A percentile compares a stretch with the other conserved stretches of the same genome.
Conservation (phyloP, 176 grass and related monocot genomes). For the Cocos nucifera region DNA sequence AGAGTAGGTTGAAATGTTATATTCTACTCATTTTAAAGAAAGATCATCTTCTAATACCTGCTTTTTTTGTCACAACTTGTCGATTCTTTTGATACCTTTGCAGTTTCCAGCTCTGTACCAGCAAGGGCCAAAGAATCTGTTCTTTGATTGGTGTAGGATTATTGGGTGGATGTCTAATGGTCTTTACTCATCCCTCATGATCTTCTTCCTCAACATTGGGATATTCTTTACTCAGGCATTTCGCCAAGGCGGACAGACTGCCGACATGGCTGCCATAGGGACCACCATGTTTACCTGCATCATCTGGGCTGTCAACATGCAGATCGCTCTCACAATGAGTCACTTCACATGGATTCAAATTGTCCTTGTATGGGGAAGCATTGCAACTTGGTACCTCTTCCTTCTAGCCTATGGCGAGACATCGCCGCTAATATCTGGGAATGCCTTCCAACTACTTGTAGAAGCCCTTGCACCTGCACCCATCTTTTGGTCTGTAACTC, state of each 20-base stretch:
- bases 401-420: conserved; percentile 66
- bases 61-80: too few relatives aligned
- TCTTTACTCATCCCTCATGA: conserved; percentile 79
- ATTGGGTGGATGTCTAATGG: conserved; percentile 97
- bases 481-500: conserved; percentile 57
- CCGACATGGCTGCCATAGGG: conserved; percentile 85
- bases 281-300: conserved; percentile 97
- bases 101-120: conserved; percentile 98
- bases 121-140: conserved; percentile 92
- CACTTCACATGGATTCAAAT: conserved; percentile 99
- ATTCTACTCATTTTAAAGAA: too few relatives aligned
- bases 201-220: conserved; percentile 84
- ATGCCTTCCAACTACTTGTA: conserved; percentile 58
- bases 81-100: neutral
- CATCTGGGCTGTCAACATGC: conserved; percentile 95
- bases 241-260: conserved; percentile 64
- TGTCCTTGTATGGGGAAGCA: conserved; percentile 90
- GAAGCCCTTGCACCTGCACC: conserved; percentile 87
- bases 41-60: too few relatives aligned
- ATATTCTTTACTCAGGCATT: conserved; percentile 76
- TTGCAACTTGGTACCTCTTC: conserved; percentile 89
- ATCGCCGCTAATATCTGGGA: conserved; percentile 29
- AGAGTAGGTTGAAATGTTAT: too few relatives aligned
- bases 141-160: conserved; percentile 97
- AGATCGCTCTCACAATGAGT: conserved; percentile 94